Base-by-base conservation (phyloP, 306 rosid genomes). In the Malus fusca region DNA sequence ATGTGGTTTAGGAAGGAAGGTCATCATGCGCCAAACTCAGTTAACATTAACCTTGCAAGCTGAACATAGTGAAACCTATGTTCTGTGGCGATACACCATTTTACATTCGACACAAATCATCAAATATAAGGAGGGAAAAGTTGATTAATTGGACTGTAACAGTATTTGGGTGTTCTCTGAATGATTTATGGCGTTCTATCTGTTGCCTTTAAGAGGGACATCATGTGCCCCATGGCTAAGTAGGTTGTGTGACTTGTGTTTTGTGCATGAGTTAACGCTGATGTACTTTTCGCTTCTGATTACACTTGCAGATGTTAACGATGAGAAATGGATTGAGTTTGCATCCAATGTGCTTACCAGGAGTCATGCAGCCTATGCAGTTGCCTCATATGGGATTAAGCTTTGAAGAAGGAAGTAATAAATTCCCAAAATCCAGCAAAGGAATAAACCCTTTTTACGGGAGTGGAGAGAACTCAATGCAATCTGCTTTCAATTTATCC, bases 321-420 rank as follows among this genome's bases (percentile, higher is more conserved):
- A 70, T 86, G 89, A 90, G 96, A 80, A 95, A 95, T 84, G 97
- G 97, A 75, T 82, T 88, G 85, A 90, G 93, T 85, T 80, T 89
- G 88, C 98, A 92, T 77, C 97, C 96, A 33, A 83, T 86, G 90
- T 80, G 92, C 82, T 82, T 92, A 73, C 89, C 93, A 8, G 97
- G 88, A 79, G 90, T 77, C 44, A 10, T 79, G 76, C 88, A 82
- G 71, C 85, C 97, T 48, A 69, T 77, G 81, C 75, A 80, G 73
- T 53, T 87, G 79, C 82, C 97, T 81, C 89, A 77, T 68, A 63
- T 78, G 6, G 90, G 88, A 60, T 74, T 88, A 71, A 79, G 75
- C 75, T 84, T 80, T 60, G 93, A 87, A 11, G 90, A 85, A 28
- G 84, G 61, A 74, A 74, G 72, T 66, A 77, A 83, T 66, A 81